Base-by-base conservation (phyloP, 805 yeast species). In the Ogataea dorogensis region DNA sequence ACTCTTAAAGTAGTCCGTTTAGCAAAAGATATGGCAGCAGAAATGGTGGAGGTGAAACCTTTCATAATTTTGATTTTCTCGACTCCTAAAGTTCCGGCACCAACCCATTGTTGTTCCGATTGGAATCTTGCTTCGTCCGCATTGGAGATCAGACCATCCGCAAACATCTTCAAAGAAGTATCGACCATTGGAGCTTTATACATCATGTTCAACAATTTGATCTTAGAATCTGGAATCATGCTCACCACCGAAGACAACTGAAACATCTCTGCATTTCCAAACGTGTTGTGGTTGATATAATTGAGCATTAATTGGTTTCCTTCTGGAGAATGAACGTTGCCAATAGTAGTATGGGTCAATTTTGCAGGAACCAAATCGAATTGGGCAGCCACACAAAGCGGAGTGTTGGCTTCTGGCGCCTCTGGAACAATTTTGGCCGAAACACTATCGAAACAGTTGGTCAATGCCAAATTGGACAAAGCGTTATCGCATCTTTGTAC, bases 191-290 rank as follows among this genome's bases (percentile, higher is more conserved):
- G 85, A 38, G 59, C 67, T 41, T 63, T 68, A 53, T 63, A 65
- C 44, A 47, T 48, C 5, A 71, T 65, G 61, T 73, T 83, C 48
- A 70, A 67, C 50, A 56, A 71, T 81, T 73, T 77, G 54, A 65
- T 62, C 53, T 61, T 71, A 27, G 70, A 57, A 33, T 77, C 88
- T 44, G 68, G 65, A 17, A 72, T 65, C 63, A 64, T 49, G 47
- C 71, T 68, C 41, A 67, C 59, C 40, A 42, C 54, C 44, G 75
- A 70, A 42, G 79, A 79, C 11, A 79, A 42, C 11, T 72, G 63
- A 11, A 83, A 49, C 5, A 63, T 63, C 53, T 82, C 89, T 11
- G 84, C 87, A n/a, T 81, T 81, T 4, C 85, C 87, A 46, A 81
- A 71, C 7, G 74, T 63, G 51, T 81, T 81, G 43, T 64, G 61